Base-by-base conservation (phyloP, 805 yeast genomes). In the Komagataella kurtzmanii region DNA sequence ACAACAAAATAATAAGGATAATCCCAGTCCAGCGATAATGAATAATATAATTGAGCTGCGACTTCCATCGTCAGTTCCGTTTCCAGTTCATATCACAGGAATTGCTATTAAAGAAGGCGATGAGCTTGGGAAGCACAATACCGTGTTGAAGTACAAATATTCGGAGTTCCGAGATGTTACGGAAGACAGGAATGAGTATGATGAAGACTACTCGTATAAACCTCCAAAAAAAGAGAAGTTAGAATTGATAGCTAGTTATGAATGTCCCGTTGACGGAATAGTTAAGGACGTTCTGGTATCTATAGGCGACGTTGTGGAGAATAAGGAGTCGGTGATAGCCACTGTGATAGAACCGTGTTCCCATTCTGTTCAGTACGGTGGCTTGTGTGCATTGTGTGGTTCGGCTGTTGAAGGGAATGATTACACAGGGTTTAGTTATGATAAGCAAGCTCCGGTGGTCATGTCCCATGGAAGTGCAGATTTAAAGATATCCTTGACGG, bases 311-410 rank as follows among this genome's bases (percentile, higher is more conserved):
- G 81, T 77, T 55, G 70, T 91, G 17, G 71, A 72, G 43, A 78
- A 77, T 52, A 52, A 63, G 23, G 69, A 69, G 2, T 59, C 62
- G 6, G 69, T 69, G 2, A 68, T 91, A 12, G 73, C 81, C 24
- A 68, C 71, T 45, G 73, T 91, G 14, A 66, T 70, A 46, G 97
- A 95, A 62, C 88, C 95, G 0, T 93, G 99, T 61, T 75, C 88
- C 10, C 99, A 93, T 66, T 79, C 91, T 1, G 89, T 93, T 24
- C 97, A 93, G 58, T 93, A 84, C 61, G 96, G 95, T 12, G 98
- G 98, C 0, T 73, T 91, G 46, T 91, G 99, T 69, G 97, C 97
- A 0, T 66, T 88, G 18, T 91, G 99, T 65, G 98, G 98, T 5
- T 80, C 79, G 53, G 77, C 86, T 6, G 76, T 93, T 7, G 85